Evolutionary conservation across 768 basidiomycete species (phyloP).

Genomic region (Dictyophora rubrovolvata): DNA sequence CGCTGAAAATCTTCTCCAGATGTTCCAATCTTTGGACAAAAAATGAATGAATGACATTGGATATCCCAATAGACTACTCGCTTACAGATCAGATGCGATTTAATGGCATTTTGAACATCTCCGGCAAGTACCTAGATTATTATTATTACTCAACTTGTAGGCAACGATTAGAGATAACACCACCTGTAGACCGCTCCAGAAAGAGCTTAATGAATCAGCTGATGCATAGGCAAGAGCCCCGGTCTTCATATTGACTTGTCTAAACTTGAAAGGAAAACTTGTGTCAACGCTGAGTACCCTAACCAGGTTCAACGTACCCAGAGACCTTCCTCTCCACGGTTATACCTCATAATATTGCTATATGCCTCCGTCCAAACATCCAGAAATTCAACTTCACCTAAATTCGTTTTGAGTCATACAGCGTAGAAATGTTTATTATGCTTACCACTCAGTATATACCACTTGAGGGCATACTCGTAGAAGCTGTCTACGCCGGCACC

Average conservation of each 20-base stretch:
- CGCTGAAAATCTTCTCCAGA: constrained; percentile 82
- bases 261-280: constrained; percentile 47
- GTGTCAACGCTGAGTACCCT: background rate
- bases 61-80: background rate
- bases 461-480: constrained; percentile 89
- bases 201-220: constrained; percentile 94
- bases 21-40: constrained; percentile 65
- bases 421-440: constrained; percentile 10
- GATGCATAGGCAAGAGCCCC: constrained; percentile 67
- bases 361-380: constrained; percentile 83
- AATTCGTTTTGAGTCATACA: constrained; percentile 2
- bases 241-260: constrained; percentile 67
- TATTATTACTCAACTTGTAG: background rate
- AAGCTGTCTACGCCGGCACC: constrained; percentile 96
- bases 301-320: constrained; percentile 45
- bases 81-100: constrained; percentile 81
- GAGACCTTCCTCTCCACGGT: constrained; percentile 75
- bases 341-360: constrained; percentile 75
- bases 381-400: constrained; percentile 69
- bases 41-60: constrained; percentile 1
- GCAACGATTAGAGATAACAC: constrained; percentile 16
- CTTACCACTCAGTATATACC: constrained; percentile 78
- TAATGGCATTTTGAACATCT: constrained; percentile 83
- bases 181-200: constrained; percentile 90
- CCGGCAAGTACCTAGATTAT: constrained; percentile 49